These are phyloP conservation scores for Trichophyton rubrum DNA, from an alignment of 2,329 filamentous ascomycete species.

Conservation along the genomic window DNA sequence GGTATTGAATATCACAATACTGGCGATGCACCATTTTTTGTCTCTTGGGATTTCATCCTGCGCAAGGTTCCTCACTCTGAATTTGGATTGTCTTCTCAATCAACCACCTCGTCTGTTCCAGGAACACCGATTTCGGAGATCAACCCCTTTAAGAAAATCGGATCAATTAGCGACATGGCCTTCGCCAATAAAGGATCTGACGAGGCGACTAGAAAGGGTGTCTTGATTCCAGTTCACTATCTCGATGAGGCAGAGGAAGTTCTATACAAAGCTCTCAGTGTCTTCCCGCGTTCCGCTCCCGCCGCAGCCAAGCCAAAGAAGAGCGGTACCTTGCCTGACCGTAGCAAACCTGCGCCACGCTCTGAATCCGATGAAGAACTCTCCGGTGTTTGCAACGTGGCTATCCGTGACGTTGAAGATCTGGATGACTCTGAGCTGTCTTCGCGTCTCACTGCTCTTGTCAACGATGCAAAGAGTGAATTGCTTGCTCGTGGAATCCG, in stretches of 20 bases:
- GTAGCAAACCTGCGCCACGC: slow-evolving; percentile 48
- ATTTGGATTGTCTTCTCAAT: slow-evolving; percentile 63
- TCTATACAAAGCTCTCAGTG: slow-evolving; percentile 70
- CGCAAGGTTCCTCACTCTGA: slow-evolving; percentile 87
- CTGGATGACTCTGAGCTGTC: slow-evolving; percentile 71
- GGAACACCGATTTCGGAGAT: slow-evolving; percentile 53
- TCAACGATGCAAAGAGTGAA: slow-evolving; percentile 73
- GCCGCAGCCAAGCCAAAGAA: slow-evolving; percentile 48
- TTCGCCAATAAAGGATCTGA: slow-evolving; percentile 52
- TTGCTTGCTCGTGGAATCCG: slow-evolving; percentile 69
- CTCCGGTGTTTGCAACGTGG: slow-evolving; percentile 83
- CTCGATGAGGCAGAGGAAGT: slow-evolving; percentile 88
- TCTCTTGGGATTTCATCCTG: slow-evolving; percentile 93
- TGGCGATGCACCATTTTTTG: slow-evolving; percentile 59
- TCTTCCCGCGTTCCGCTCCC: slow-evolving; percentile 50
- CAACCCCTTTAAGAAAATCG: slow-evolving; percentile 65
- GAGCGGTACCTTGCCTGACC: slow-evolving; percentile 61
- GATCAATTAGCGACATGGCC: slow-evolving; percentile 94
- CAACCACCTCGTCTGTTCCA: slow-evolving; percentile 73
- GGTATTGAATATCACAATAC: slow-evolving; percentile 72
- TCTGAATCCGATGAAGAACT: slow-evolving; percentile 60
- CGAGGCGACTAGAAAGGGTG: slow-evolving; percentile 79
- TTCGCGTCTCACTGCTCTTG: slow-evolving; percentile 58
- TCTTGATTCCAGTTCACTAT: slow-evolving; percentile 86
- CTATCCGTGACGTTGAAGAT: slow-evolving; percentile 76